Base-by-base conservation (phyloP, 1,139 yeast genomes). In the Nakaseomyces bracarensis region DNA sequence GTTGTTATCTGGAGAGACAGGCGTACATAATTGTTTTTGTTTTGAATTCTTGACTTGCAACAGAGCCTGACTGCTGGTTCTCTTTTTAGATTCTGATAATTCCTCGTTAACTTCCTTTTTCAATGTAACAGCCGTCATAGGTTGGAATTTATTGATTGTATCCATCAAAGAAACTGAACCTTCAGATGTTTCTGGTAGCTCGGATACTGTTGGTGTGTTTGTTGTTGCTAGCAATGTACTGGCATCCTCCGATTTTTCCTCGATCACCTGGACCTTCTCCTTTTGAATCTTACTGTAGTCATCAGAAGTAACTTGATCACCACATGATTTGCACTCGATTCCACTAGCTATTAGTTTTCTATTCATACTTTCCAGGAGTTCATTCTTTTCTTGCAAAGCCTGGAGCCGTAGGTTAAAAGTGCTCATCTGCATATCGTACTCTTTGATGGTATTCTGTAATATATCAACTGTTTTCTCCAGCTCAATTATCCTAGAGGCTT, bases 401-500 rank as follows among this genome's bases (percentile, higher is more conserved):
- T 21, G 36, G 18, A 33, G 18, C n/a, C 36, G 6, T 11, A 33
- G 9, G 26, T 33, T 13, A 18, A 33, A 20, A 5, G 36, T 33
- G 19, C 26, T 33, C 36, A 37, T 28, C 26, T 37, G 33, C 34
- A 26, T 76, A 79, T 15, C 94, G 95, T 53, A 93, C 66, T 50
- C 93, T 68, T 60, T 82, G 87, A 48, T 95, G 67, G 63, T 67
- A 7, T 64, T 71, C 52, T 78, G 82, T 29, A 79, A 62, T 64
- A 52, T 93, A 67, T 61, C 85, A 86, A 48, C 95, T 65, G 64
- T 69, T 8, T 64, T 71, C 53, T 79, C 83, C 38, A 79, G 63
- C 50, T 75, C 82, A 20, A 69, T 65, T 4, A 78, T 76, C 37
- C 60, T 55, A 15, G 60, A 60, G 4, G 66, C 65, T 31, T 63